Evolutionary conservation across 768 basidiomycete species (phyloP).

Genomic region (Pleurotus eryngii): DNA sequence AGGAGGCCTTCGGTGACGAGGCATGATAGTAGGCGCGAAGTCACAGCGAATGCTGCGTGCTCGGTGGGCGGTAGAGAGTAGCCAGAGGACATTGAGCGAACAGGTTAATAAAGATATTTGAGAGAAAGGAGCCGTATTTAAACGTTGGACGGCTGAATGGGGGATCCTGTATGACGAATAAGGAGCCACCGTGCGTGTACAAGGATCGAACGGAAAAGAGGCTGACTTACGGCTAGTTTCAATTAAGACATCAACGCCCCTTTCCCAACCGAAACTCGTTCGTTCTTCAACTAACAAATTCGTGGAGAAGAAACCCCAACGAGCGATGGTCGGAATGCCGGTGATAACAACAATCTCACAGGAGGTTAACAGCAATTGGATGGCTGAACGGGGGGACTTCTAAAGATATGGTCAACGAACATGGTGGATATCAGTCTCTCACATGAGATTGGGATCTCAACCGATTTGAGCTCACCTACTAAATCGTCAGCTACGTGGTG

Average conservation of each 20-base stretch:
- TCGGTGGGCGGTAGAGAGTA: slow-evolving; percentile 29
- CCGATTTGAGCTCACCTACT: not conserved
- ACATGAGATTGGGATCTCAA: slow-evolving; percentile 8
- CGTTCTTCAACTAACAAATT: too few species aligned
- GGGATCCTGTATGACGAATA: not conserved
- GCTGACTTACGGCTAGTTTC: slow-evolving; percentile 11
- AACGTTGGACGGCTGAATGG: not conserved
- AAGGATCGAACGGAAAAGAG: slow-evolving; percentile 13
- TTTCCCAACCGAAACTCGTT: not conserved
- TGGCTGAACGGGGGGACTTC: not conserved
- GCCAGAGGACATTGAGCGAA: slow-evolving; percentile 32
- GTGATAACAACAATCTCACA: not conserved
- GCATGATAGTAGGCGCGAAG: slow-evolving; percentile 45
- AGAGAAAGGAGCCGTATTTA: slow-evolving; percentile 3
- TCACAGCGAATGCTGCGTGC: slow-evolving; percentile 43
- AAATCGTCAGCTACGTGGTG: not conserved
- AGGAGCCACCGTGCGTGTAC: slow-evolving; percentile 16
- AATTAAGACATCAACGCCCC: slow-evolving; percentile 5
- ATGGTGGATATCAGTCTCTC: slow-evolving; percentile 1
- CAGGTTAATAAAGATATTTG: slow-evolving; percentile 18
- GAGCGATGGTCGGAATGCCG: too few species aligned
- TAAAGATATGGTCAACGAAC: not conserved
- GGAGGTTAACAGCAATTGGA: not conserved
- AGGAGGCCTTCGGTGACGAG: slow-evolving; percentile 47
- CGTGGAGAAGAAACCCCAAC: too few species aligned